phyloP scores from a whole-genome alignment of 345 rosid genomes.

The Citrus maxima region DNA sequence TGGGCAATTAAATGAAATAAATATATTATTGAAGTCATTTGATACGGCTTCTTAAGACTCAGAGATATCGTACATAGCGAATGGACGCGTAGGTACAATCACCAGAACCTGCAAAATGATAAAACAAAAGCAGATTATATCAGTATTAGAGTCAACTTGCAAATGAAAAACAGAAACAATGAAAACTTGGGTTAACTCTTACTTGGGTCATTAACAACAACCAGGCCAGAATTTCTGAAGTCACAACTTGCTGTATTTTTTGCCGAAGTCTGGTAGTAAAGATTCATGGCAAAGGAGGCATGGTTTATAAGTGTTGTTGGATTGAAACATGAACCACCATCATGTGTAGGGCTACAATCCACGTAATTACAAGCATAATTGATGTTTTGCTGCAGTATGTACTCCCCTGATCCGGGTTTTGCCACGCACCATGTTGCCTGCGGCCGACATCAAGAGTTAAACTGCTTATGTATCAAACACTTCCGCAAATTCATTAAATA shows the following conservation, averaged over 20 bases:
- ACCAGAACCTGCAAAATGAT: slow-evolving; percentile 7
- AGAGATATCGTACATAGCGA: too few species aligned
- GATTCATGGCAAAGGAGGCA: slow-evolving; percentile 19
- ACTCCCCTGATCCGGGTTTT: slow-evolving; percentile 13
- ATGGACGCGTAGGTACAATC: background rate
- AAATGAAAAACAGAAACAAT: too few species aligned
- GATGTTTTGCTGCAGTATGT: slow-evolving; percentile 5
- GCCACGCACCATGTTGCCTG: slow-evolving; percentile 14
- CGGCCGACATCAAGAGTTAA: background rate
- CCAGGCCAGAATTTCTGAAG: slow-evolving; percentile 8
- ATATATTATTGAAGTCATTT: background rate
- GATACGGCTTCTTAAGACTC: too few species aligned
- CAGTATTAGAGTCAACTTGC: too few species aligned
- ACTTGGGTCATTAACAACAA: slow-evolving; percentile 8
- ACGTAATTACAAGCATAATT: slow-evolving; percentile 13
- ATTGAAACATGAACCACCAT: slow-evolving; percentile 9
- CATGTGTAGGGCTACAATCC: slow-evolving; percentile 9
- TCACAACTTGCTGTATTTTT: background rate
- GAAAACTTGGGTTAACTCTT: background rate
- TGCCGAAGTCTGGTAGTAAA: slow-evolving; percentile 4
- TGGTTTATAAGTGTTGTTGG: slow-evolving; percentile 17
- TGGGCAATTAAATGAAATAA: background rate
- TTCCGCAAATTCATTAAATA: background rate
- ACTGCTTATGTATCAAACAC: too few species aligned
- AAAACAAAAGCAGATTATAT: background rate